Evolutionary conservation across 768 basidiomycete species (phyloP).

Genomic region (Rhodotorula graminis): DNA sequence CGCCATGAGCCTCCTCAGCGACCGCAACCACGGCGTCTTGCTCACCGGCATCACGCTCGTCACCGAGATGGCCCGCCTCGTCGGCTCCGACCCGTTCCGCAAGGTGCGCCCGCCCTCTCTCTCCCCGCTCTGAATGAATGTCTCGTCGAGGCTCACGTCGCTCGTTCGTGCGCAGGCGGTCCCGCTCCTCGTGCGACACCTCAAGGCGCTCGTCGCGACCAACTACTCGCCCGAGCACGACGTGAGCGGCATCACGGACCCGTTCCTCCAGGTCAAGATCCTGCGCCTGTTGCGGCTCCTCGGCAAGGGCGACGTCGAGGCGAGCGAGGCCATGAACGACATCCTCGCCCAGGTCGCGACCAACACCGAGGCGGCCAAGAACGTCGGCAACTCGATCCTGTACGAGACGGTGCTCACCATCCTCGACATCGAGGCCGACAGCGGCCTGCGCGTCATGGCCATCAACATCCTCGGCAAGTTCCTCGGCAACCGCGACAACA

Average conservation of each 20-base stretch:
- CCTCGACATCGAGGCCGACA: slow-evolving; percentile 94
- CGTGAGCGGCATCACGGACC: slow-evolving; percentile 97
- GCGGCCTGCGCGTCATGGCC: slow-evolving; percentile 93
- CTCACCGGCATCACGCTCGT: slow-evolving; percentile 90
- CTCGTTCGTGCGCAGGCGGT: slow-evolving; percentile 60
- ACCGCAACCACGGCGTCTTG: slow-evolving; percentile 94
- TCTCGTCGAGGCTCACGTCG: no score
- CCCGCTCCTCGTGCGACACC: slow-evolving; percentile 83
- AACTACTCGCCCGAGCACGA: slow-evolving; percentile 98
- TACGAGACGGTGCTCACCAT: slow-evolving; percentile 97
- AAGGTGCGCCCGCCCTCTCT: slow-evolving; percentile 56
- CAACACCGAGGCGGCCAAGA: slow-evolving; percentile 94
- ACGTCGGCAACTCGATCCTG: slow-evolving; percentile 94
- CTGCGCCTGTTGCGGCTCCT: slow-evolving; percentile 81
- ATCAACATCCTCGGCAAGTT: slow-evolving; percentile 99
- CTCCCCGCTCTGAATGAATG: no score
- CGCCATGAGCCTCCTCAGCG: slow-evolving; percentile 83
- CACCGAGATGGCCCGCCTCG: slow-evolving; percentile 85
- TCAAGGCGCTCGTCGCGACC: slow-evolving; percentile 90
- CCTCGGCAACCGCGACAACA: slow-evolving; percentile 94
- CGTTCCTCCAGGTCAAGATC: slow-evolving; percentile 87
- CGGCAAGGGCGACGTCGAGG: slow-evolving; percentile 73
- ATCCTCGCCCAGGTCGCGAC: slow-evolving; percentile 99
- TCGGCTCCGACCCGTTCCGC: slow-evolving; percentile 76
- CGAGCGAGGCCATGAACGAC: slow-evolving; percentile 97